Evolutionary conservation across 768 basidiomycete species (phyloP), one percentile per base, ranked within the genome.

Genomic region (Trametes elegans): DNA sequence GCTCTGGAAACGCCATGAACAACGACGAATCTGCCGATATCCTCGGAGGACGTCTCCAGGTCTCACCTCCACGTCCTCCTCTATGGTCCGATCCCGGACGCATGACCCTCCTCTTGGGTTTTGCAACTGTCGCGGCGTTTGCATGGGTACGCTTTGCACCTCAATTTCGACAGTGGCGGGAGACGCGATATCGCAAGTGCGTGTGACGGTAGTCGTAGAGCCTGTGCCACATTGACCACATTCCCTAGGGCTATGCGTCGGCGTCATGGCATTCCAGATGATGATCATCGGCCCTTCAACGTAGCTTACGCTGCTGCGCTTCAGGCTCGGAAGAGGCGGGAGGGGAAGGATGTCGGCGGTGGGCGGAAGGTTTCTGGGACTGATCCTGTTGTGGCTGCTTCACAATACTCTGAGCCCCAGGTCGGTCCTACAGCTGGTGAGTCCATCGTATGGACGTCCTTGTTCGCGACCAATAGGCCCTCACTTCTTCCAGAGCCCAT

Each of bases 241-340:
- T 31, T 38, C 50, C 53, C 57, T 60, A 90, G 88, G 63, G 77
- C 83, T 59, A 83, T 84, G 76, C 82, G 90, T 57, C 76, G 90
- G 60, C 77, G 80, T 71, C 82, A 90, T 65, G 91, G 90, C 41
- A 93, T 93, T 56, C 91, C 90, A 16, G 90, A 93, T 74, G 77
- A 76, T 53, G 90, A 93, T 74, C 77, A 83, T 59, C 79, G 90
- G 28, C 88, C 90, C 11, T 93, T 93, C 77, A 88, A 87, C 68
- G 87, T 92, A 59, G 91, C 90, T n/a, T 90, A 88, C 70, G 81
- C 88, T 60, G 88, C 87, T 54, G 85, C 83, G 18, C 26, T 47
- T 19, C 57, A 59, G 21, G 45, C 52, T n/a, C 46, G 57, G 23
- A 59, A 50, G 41, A 36, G 18, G 19, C 27, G 35, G 8, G 57